Evolutionary conservation across 441 rosid species (phyloP).

Genomic region (Adansonia rubrostipa): DNA sequence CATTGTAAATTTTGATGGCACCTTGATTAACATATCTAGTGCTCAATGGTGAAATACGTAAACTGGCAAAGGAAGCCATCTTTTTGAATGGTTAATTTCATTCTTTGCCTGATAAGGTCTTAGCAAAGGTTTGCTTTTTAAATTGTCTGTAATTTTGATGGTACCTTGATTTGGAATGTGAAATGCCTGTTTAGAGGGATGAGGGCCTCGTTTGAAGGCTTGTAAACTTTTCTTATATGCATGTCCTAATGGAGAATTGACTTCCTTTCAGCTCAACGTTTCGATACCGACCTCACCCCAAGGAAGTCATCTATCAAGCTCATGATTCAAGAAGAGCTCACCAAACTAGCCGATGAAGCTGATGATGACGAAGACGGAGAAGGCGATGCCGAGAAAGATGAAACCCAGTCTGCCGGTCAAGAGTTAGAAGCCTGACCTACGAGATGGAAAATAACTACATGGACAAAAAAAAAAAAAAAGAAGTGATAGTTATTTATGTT

Average conservation of each 20-base stretch:
- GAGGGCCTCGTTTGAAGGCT: background rate
- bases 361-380: constrained; percentile 79
- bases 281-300: constrained; percentile 52
- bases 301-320: constrained; percentile 77
- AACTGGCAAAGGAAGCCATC: background rate
- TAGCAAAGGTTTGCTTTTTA: background rate
- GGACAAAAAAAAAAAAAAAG: constrained; percentile 5
- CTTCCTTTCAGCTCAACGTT: constrained; percentile 54
- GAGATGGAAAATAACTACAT: constrained; percentile 25
- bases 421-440: constrained; percentile 59
- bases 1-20: constrained; percentile 3
- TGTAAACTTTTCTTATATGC: background rate
- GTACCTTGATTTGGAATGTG: background rate
- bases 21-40: background rate
- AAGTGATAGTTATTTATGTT: constrained; percentile 31
- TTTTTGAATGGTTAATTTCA: background rate
- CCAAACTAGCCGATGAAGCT: constrained; percentile 81
- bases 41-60: background rate
- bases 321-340: constrained; percentile 90
- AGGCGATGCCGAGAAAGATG: constrained; percentile 60
- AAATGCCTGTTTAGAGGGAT: constrained; percentile 1
- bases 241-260: background rate
- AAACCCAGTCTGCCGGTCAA: constrained; percentile 41
- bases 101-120: background rate
- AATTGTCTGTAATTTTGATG: background rate